Conservation (phyloP, 345 rosid species). For the Gossypium mustelinum region DNA sequence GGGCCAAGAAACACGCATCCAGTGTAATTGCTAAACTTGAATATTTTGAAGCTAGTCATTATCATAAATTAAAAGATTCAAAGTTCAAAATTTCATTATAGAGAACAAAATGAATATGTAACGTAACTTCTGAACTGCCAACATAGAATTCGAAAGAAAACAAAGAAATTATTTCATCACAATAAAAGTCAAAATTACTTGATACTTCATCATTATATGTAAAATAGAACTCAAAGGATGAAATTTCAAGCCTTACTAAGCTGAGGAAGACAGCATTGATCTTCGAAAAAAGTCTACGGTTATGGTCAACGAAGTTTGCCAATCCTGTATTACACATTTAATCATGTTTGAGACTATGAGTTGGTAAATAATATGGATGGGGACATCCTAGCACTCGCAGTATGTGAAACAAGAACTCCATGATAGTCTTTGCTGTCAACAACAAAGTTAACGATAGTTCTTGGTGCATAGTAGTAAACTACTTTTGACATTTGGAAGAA, state of each 20-base stretch:
- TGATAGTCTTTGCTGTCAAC: background rate
- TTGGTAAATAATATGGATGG: background rate
- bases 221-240: background rate
- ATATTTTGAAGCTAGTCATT: background rate
- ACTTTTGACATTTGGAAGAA: background rate
- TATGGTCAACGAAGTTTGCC: slow-evolving; percentile 62
- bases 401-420: background rate
- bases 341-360: slow-evolving; percentile 7
- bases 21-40: background rate
- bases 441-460: background rate
- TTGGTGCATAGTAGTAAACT: background rate
- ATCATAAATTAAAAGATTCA: background rate
- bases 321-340: slow-evolving; percentile 46
- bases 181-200: background rate
- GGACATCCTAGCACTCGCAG: background rate
- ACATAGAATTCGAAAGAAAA: background rate
- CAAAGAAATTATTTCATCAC: background rate
- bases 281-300: slow-evolving; percentile 59
- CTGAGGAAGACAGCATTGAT: slow-evolving; percentile 66
- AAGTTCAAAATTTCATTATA: background rate
- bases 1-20: background rate
- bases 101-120: no score
- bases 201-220: background rate
- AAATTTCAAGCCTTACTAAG: slow-evolving; percentile 46
- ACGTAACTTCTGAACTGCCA: background rate